Evolutionary conservation across 1,139 yeast species (phyloP), one percentile per base, ranked within the genome.

Genomic region (Candida tunisiensis): DNA sequence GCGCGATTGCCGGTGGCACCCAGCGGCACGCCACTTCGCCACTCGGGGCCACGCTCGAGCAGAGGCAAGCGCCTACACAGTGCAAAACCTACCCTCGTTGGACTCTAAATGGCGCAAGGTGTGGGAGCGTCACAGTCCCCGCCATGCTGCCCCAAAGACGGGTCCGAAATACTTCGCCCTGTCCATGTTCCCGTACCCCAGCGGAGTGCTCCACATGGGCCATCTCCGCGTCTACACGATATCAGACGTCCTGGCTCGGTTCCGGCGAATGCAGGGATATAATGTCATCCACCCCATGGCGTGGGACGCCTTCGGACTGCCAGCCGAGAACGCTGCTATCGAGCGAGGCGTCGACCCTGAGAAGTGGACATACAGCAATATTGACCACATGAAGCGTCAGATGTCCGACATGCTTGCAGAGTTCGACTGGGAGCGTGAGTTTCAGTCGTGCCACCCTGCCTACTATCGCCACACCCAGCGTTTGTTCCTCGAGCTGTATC

Each of bases 221-320:
- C 98, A 88, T 51, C 60, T 83, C 20, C 58, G 98, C 29, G 96
- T 88, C 0, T 88, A 80, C 50, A 78, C 94, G 1, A 82, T 88
- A 23, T 73, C 88, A 42, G 98, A 88, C 48, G 77, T 73, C 1
- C 48, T 88, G 21, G 68, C 93, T 1, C 56, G 96, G 37, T 88
- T 68, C 50, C 68, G 80, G 40, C 58, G 91, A 36, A 64, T 79
- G 53, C 67, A 65, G 31, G 95, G 94, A 1, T 67, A 62, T 36
- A 57, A 72, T 24, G 94, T 85, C 11, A 62, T 85, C 5, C 93
- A 88, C 47, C 95, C 98, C 0, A 85, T 88, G 93, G 98, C 98
- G 0, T 88, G 96, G 95, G 98, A 88, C 57, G 93, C 96, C 0
- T 88, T 88, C 59, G 98, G 98, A 0, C 59, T 88, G 22, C 98